Base-by-base conservation (phyloP, 148 eudicot species). In the Hydrangea macrophylla region DNA sequence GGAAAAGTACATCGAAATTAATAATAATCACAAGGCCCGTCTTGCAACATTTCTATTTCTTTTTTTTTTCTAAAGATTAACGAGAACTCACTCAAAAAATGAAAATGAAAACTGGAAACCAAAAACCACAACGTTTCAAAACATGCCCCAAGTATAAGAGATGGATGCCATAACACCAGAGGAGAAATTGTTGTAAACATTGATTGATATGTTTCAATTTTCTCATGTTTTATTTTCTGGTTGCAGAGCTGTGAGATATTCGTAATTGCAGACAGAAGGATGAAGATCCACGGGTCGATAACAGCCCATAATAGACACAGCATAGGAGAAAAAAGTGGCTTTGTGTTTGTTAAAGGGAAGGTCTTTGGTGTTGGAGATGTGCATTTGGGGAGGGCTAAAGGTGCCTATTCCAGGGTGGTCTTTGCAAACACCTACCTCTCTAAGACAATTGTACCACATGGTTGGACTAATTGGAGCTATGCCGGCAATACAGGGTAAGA, bases 381-480 rank as follows among this genome's bases (percentile, higher is more conserved):
- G 17, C 85, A 86, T 48, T 63, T 93, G 18, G 98, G 96, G 1
- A 85, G 94, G 73, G 85, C 98, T 0, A 86, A 79, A 42, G 90
- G 87, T 40, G 71, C 84, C 20, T 84, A 71, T 69, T 93, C 96
- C 0, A 79, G 89, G 61, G 98, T 93, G 2, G 51, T 93, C 12
- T 93, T 90, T 69, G 95, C 95, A 7, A 73, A 88, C 5, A 75
- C 90, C 30, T 93, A 93, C 67, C 57, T 90, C 48, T 90, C 98
- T 26, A 78, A 72, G 33, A 78, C 85, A 20, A 75, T 93, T 53
- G 71, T 73, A 0, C 84, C 90, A 28, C 72, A 83, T 65, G 98
- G 95, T 2, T 93, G 98, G 98, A 90, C 83, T 28, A 79, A 67
- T 9, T 88, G 86, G 90, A 85, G 90, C 82, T 83, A 84, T 33